phyloP scores from a whole-genome alignment of 1,284 basidiomycete species.

The Austroboletus olivaceoglutinosus region DNA sequence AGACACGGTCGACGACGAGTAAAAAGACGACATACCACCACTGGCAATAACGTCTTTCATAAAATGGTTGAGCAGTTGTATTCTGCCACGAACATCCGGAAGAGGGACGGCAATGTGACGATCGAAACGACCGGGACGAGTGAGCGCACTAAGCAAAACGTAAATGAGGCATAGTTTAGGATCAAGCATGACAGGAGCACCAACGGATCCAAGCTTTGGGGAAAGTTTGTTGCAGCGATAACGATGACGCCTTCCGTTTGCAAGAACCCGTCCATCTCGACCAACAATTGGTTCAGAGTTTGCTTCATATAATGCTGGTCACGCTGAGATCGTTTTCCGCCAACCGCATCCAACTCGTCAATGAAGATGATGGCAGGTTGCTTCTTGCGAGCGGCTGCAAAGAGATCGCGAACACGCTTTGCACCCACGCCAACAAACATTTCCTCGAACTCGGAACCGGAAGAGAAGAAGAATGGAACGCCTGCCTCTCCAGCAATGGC shows the following conservation, averaged over 20 bases:
- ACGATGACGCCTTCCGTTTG: conserved; percentile 91
- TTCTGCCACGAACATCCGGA: conserved; percentile 83
- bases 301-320: conserved; percentile 91
- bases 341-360: conserved; percentile 90
- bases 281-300: conserved; percentile 91
- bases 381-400: conserved; percentile 92
- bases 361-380: conserved; percentile 95
- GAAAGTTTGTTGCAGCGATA: conserved; percentile 95
- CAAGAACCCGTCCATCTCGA: conserved; percentile 94
- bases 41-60: conserved; percentile 76
- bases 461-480: conserved; percentile 88
- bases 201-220: conserved; percentile 83
- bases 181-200: conserved; percentile 30
- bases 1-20: neutral
- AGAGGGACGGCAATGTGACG: conserved; percentile 86
- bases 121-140: conserved; percentile 93
- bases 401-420: conserved; percentile 94
- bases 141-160: conserved; percentile 64
- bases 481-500: conserved; percentile 98
- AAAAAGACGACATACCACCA: conserved; percentile 41
- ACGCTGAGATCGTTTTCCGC: conserved; percentile 85
- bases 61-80: conserved; percentile 88
- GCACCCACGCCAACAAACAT: conserved; percentile 97
- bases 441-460: conserved; percentile 95
- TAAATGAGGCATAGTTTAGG: conserved; percentile 13